Evolutionary conservation across 2,329 filamentous ascomycete species (phyloP), one percentile per base, ranked within the genome.

Genomic region (Monilinia laxa): DNA sequence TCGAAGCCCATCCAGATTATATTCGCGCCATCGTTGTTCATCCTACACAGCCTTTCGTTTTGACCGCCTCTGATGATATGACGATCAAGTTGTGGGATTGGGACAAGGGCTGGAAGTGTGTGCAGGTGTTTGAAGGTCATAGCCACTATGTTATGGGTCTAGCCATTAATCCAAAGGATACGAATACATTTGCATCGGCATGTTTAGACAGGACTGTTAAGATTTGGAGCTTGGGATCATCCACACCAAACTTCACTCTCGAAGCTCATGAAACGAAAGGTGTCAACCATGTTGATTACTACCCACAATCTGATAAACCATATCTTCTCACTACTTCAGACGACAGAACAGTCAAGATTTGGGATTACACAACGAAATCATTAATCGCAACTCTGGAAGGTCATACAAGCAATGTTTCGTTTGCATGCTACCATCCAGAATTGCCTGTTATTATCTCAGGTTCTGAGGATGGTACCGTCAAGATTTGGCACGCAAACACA

Each of bases 31-130:
- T 99, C 73, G 92, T 90, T 70, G 92, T 99, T 49, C 95, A 99
- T 78, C 95, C 95, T 9, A 93, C 93, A 55, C 93, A 97, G 77
- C 93, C 95, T 1, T 98, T 97, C 76, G 92, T 98, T 64, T 84
- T 99, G 68, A 99, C 95, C 65, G 95, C 95, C 71, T 95, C 91
- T 71, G 93, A 97, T 90, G 93, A 97, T 78, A 96, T 97, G 93
- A 97, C 93, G 67, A 97, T 97, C 77, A 97, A 95, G 84, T 84
- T 97, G 62, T 99, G 95, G 93, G 93, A 99, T 78, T 99, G 95
- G 95, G 95, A 99, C 75, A 96, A 95, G 79, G 88, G 88, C 73
- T 99, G 95, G 95, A 75, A 97, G 79, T 98, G 94, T 77, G 92
- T 98, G 42, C 93, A 97, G 79, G 87, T 96, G 55, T 99, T 97